A percentile compares a stretch with the other conserved stretches of the same genome.
These are phyloP conservation scores for Penicillium pancosmium DNA, from an alignment of 495 filamentous ascomycete genomes.

Conservation along the genomic window DNA sequence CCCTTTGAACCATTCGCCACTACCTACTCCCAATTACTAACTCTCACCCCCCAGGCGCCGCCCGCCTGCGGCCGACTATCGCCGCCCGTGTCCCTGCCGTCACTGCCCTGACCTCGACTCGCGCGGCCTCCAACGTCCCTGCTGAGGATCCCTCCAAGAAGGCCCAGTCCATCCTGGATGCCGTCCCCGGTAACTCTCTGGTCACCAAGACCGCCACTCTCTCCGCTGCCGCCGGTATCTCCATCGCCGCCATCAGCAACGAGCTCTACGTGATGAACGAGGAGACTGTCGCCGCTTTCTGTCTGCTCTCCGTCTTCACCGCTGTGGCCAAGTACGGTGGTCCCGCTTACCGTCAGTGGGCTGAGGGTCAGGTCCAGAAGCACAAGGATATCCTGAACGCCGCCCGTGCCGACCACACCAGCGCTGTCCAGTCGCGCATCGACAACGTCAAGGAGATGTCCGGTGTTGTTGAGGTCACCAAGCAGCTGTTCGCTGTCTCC, in stretches of 20 bases:
- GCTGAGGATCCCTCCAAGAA: conserved; percentile 85
- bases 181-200: conserved; percentile 81
- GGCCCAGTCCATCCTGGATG: conserved; percentile 91
- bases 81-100: conserved; percentile 73
- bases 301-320: conserved; percentile 84
- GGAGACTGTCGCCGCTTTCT: conserved; percentile 90
- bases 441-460: conserved; percentile 90
- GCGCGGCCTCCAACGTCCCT: conserved; percentile 76
- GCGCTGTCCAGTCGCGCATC: conserved; percentile 91
- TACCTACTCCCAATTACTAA: conserved; percentile 29
- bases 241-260: conserved; percentile 95
- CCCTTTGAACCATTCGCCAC: conserved; percentile 1
- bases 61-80: conserved; percentile 80
- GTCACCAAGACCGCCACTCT: conserved; percentile 95
- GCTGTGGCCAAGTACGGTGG: conserved; percentile 89
- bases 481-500: conserved; percentile 94
- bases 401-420: conserved; percentile 90
- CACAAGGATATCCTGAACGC: conserved; percentile 91
- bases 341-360: conserved; percentile 90
- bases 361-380: conserved; percentile 80
- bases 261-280: conserved; percentile 99
- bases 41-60: conserved; percentile 64
- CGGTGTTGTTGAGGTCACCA: conserved; percentile 93
- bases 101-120: conserved; percentile 65
- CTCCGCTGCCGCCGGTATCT: conserved; percentile 86